phyloP scores from a whole-genome alignment of 495 filamentous ascomycete species.

The Neurospora hispaniola region DNA sequence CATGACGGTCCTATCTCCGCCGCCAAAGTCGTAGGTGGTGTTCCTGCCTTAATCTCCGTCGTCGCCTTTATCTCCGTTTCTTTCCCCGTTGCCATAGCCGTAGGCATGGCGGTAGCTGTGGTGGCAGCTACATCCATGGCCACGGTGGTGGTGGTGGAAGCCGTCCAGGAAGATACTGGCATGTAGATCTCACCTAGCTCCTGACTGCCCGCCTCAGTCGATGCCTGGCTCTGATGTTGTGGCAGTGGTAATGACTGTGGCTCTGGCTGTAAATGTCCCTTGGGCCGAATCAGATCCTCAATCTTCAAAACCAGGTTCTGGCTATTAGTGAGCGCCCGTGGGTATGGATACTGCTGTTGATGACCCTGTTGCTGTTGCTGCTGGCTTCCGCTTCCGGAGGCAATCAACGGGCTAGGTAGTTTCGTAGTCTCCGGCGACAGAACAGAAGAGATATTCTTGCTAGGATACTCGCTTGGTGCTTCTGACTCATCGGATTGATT shows the following conservation, averaged over 20 bases:
- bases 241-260: not conserved
- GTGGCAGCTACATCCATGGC: not conserved
- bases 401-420: not conserved
- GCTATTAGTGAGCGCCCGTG: not conserved
- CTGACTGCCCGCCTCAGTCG: not conserved
- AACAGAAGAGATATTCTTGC: constrained; percentile 1
- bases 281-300: not conserved
- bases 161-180: not conserved
- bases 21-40: not conserved
- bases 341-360: not conserved
- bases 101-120: not conserved
- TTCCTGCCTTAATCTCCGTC: not conserved
- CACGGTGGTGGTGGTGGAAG: not conserved
- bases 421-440: not conserved
- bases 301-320: not conserved
- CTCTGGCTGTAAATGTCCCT: not conserved
- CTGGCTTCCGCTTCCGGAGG: not conserved
- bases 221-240: not conserved
- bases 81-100: not conserved
- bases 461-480: constrained; percentile 24
- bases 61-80: not conserved
- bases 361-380: not conserved
- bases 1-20: not conserved
- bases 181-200: not conserved
- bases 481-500: constrained; percentile 5